Evolutionary conservation across 257 asterid genomes (phyloP).

Genomic region (Verbascum thapsus): DNA sequence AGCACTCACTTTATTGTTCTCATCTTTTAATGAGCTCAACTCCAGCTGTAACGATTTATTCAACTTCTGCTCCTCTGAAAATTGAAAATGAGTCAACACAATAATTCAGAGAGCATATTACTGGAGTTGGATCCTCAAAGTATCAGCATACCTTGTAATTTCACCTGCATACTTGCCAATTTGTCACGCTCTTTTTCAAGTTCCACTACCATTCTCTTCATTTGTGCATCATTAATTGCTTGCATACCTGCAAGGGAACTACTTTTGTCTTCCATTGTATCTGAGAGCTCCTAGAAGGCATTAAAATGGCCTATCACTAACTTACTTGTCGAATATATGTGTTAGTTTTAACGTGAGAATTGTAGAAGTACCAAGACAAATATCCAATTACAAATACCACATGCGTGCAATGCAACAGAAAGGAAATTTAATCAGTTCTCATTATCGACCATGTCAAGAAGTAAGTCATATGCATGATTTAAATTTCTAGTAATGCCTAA

Average conservation of each 20-base stretch:
- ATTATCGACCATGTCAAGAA: conserved; percentile 17
- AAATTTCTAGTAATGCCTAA: conserved; percentile 10
- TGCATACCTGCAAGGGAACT: conserved; percentile 60
- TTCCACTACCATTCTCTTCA: conserved; percentile 57
- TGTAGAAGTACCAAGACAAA: conserved; percentile 13
- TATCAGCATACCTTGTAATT: conserved; percentile 64
- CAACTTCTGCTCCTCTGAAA: conserved; percentile 86
- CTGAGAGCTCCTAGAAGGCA: conserved; percentile 80
- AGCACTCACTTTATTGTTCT: conserved; percentile 68
- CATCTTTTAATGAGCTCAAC: conserved; percentile 63
- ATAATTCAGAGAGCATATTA: conserved; percentile 31
- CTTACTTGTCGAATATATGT: conserved; percentile 26
- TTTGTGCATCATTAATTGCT: conserved; percentile 65
- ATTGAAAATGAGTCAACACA: conserved; percentile 43
- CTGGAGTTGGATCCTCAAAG: conserved; percentile 23
- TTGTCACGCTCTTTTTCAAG: conserved; percentile 72
- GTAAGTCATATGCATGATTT: conserved; percentile 6
- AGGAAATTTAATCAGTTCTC: not conserved
- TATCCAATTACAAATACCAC: conserved; percentile 21
- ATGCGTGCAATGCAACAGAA: conserved; percentile 4
- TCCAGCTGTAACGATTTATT: conserved; percentile 67
- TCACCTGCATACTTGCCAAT: conserved; percentile 48
- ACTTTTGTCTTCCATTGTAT: conserved; percentile 64
- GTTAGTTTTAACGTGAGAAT: not conserved
- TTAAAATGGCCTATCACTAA: conserved; percentile 47